Evolutionary conservation across 176 grass and related monocot species (phyloP).

Genomic region (Lolium perenne): DNA sequence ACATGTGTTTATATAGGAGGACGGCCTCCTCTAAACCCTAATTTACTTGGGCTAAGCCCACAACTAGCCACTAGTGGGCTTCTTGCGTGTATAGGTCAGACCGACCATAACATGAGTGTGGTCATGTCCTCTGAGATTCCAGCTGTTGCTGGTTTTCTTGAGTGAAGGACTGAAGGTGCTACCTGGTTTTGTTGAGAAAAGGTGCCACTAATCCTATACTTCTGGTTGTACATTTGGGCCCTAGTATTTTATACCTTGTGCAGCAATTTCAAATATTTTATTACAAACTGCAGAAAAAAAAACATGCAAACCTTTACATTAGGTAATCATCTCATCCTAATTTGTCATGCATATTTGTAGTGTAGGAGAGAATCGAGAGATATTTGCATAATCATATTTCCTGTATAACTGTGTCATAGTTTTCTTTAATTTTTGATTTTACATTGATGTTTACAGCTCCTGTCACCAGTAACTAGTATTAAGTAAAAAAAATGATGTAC

Average conservation of each 20-base stretch:
- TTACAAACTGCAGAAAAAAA: background rate
- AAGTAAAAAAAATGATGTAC: constrained; percentile 24
- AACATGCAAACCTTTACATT: background rate
- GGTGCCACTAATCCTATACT: background rate
- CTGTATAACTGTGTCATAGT: background rate
- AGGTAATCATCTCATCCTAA: background rate
- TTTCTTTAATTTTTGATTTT: constrained; percentile 5
- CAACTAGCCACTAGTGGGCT: no score
- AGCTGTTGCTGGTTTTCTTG: background rate
- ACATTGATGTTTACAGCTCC: constrained; percentile 25
- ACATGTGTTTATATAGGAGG: no score
- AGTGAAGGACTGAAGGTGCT: background rate
- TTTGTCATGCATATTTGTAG: constrained; percentile 15
- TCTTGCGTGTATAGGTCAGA: no score
- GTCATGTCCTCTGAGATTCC: background rate
- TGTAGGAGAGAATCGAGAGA: background rate
- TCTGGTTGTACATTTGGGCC: background rate
- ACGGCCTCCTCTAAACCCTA: no score
- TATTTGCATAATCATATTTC: background rate
- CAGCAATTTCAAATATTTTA: background rate
- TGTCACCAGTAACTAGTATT: constrained; percentile 13
- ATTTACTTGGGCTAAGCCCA: no score
- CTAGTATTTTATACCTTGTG: constrained; percentile 5
- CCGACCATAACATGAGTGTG: no score
- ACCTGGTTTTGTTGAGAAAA: constrained; percentile 5